Base-by-base conservation (phyloP, 1,139 yeast species). In the Debaryomycetaceae sp. region DNA sequence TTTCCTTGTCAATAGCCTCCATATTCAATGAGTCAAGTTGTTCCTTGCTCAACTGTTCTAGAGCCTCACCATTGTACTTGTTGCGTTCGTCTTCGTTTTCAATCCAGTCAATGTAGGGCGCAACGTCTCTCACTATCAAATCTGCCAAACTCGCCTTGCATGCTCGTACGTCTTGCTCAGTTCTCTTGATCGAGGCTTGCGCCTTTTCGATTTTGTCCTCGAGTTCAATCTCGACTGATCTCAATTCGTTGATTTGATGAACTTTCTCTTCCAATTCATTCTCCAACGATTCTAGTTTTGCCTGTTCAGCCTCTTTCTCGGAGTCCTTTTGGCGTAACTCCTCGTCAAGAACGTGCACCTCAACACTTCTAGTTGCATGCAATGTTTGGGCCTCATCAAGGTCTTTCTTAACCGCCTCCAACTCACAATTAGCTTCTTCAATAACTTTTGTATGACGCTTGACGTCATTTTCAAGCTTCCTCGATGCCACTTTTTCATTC, bases 181-280 rank as follows among this genome's bases (percentile, higher is more conserved):
- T 63, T 15, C 71, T 71, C 27, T 57, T 62, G 7, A 77, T 51
- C 4, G 62, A 45, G 10, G 61, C 49, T 29, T 60, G 66, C 36
- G 71, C 65, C 43, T 78, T 78, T 37, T 83, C 94, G 33, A 83
- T 56, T 38, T 75, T 73, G 43, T 79, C 79, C 26, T 68, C 71
- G 16, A 83, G 54, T 44, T 83, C 93, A 30, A 84, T 70, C 48
- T 83, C 91, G 16, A 66, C 63, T n/a, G 86, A 78, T 44, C 76
- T 72, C 43, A 78, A 69, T 25, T 74, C 71, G 40, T 79, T 78
- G 34, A 81, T 71, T 31, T 68, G 61, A n/a, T 61, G 65, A 32
- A 67, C 68, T 44, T 71, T 65, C 20, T 65, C 74, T 27, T 74
- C 79, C 25, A 79, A 51, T 24, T 64, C 65, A 4, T 56, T 58